Percentiles rank a stretch among this genome's conserved stretches.
These are phyloP conservation scores for Lactarius pseudohatsudake DNA, from an alignment of 768 basidiomycete species.

Conservation along the genomic window DNA sequence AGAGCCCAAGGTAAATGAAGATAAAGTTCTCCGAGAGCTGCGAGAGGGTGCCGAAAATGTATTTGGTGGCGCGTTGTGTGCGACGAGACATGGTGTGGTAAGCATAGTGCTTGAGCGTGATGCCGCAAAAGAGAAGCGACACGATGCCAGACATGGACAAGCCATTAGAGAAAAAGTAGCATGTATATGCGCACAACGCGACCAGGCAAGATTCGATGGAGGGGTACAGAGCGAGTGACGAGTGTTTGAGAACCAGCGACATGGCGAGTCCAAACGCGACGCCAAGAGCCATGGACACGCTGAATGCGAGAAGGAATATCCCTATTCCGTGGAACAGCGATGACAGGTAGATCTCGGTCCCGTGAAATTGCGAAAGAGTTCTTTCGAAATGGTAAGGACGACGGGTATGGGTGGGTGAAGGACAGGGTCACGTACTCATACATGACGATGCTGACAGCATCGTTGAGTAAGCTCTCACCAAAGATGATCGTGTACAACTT, in stretches of 20 bases:
- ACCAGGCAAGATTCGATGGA: constrained; percentile 97
- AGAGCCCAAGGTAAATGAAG: constrained; percentile 97
- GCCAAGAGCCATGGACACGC: constrained; percentile 90
- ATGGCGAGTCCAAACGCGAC: constrained; percentile 88
- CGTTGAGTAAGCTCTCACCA: constrained; percentile 94
- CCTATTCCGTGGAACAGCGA: constrained; percentile 94
- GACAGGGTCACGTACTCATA: constrained; percentile 81
- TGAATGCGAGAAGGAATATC: constrained; percentile 82
- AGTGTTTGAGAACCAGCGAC: constrained; percentile 94
- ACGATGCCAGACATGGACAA: constrained; percentile 96
- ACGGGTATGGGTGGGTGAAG: neutral
- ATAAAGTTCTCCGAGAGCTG: constrained; percentile 98
- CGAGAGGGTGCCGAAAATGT: constrained; percentile 93
- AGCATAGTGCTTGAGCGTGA: constrained; percentile 98
- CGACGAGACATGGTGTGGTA: constrained; percentile 98
- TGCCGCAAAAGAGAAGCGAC: constrained; percentile 96
- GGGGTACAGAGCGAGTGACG: constrained; percentile 81
- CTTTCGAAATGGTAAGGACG: constrained; percentile 42
- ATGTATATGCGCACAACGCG: constrained; percentile 92
- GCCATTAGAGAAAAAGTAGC: constrained; percentile 99
- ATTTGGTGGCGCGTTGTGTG: constrained; percentile 92
- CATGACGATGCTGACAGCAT: constrained; percentile 99
- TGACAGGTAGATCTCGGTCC: constrained; percentile 78
- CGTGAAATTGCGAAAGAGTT: constrained; percentile 91
- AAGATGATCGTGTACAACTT: constrained; percentile 90